Evolutionary conservation across 305 asterid species (phyloP), one percentile per base, ranked within the genome.

Genomic region (Fraxinus sp.): DNA sequence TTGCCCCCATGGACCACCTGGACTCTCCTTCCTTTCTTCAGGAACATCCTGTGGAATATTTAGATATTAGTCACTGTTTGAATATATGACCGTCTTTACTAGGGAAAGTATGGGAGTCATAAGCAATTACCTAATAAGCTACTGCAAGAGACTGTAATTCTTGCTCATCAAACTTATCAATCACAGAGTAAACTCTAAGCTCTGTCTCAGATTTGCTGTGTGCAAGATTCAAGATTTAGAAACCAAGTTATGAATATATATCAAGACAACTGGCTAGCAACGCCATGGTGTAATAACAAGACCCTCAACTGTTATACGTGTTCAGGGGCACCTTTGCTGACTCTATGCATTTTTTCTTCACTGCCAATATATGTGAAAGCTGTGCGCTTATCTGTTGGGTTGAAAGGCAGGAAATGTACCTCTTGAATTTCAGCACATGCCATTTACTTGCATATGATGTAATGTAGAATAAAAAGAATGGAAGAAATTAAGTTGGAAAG

Each of bases 311-410:
- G 28, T 62, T 43, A 30, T 79, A 92, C 96, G 93, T 92, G 94
- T 85, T 92, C 96, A 49, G 94, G 96, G 84, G 96, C 94, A 80
- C 96, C 96, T 85, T 92, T 92, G 90, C 92, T 92, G 82, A 89
- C 96, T 80, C 94, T 87, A 80, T 92, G 96, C 96, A 86, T 85
- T 81, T 89, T 92, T 11, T 92, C 94, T 81, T 89, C 93, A 80
- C 80, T 46, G 55, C 87, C 96, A 20, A 83, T 55, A 83, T 92
- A 89, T 8, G 93, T 91, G 85, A 92, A 85, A 86, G 94, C 94
- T 46, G 96, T 92, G 71, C 93, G 90, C 87, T 92, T 92, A 88
- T 91, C 96, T 22, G 96, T 92, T 33, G 96, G 94, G 87, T 92
- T 92, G 89, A 91, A 92, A 26, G 36, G 36, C 36, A 33, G 33